Evolutionary conservation across 2,329 filamentous ascomycete genomes (phyloP).

Genomic region (Fusarium duplospermum): DNA sequence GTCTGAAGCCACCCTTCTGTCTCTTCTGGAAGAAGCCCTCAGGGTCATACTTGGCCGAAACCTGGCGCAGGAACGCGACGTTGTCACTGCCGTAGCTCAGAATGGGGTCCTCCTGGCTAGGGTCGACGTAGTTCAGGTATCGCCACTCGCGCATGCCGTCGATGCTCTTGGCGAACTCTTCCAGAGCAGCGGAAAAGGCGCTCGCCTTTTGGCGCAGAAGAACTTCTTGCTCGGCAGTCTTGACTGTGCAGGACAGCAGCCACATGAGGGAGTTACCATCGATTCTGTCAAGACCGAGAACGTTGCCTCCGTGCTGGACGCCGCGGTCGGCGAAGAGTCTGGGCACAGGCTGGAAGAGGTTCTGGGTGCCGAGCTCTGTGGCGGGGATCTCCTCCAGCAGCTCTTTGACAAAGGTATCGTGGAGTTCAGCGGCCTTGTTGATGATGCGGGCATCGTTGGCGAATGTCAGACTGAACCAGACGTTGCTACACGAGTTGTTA

Average conservation of each 20-base stretch:
- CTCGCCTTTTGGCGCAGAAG: slow-evolving; percentile 30
- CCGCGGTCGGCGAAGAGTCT: slow-evolving; percentile 36
- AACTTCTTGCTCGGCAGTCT: slow-evolving; percentile 46
- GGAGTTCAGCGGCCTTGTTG: slow-evolving; percentile 44
- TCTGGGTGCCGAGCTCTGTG: slow-evolving; percentile 41
- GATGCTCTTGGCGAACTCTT: slow-evolving; percentile 41
- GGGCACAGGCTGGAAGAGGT: slow-evolving; percentile 49
- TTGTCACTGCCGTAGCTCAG: slow-evolving; percentile 52
- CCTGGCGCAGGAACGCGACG: slow-evolving; percentile 44
- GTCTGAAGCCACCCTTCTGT: slow-evolving; percentile 46
- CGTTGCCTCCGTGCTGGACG: slow-evolving; percentile 45
- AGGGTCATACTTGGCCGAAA: slow-evolving; percentile 50
- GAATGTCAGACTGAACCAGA: slow-evolving; percentile 35
- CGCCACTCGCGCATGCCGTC: slow-evolving; percentile 49
- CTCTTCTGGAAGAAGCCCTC: slow-evolving; percentile 50
- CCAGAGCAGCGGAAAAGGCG: slow-evolving; percentile 25
- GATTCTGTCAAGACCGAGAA: slow-evolving; percentile 48
- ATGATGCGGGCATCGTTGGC: slow-evolving; percentile 44
- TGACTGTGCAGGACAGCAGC: slow-evolving; percentile 52
- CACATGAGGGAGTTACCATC: slow-evolving; percentile 51
- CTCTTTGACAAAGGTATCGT: slow-evolving; percentile 40
- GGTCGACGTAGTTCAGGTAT: slow-evolving; percentile 58
- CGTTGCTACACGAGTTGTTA: slow-evolving; percentile 9
- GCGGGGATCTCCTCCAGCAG: slow-evolving; percentile 42
- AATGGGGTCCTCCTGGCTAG: slow-evolving; percentile 51